Conservation (phyloP, 2,329 filamentous ascomycete genomes). For the Fusarium nanum region DNA sequence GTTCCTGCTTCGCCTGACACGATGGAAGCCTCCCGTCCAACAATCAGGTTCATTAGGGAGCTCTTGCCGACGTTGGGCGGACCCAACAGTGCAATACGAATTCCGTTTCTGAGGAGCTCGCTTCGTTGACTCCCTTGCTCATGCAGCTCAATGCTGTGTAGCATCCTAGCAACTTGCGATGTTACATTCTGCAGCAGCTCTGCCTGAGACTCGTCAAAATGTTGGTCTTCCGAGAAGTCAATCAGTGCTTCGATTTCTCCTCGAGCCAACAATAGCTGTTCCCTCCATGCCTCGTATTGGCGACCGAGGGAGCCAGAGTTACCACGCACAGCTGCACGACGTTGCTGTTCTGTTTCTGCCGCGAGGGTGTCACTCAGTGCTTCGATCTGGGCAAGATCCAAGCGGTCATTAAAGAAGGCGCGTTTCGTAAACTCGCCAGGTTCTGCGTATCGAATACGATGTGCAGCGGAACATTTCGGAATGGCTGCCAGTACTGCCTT, state of each 20-base stretch:
- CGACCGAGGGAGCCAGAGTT: constrained; percentile 75
- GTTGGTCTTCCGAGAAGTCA: constrained; percentile 96
- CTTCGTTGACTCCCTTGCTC: constrained; percentile 82
- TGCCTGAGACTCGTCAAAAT: constrained; percentile 88
- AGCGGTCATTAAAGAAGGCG: constrained; percentile 86
- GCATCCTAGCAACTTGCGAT: constrained; percentile 70
- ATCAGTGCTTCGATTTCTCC: constrained; percentile 96
- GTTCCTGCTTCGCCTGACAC: constrained; percentile 94
- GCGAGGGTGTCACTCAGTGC: constrained; percentile 71
- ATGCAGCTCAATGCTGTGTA: constrained; percentile 73
- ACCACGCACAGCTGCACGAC: constrained; percentile 84
- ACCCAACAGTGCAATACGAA: constrained; percentile 86
- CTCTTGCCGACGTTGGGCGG: constrained; percentile 97
- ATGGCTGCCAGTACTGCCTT: constrained; percentile 87
- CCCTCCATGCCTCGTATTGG: constrained; percentile 86
- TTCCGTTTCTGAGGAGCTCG: constrained; percentile 86
- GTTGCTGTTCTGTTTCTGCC: constrained; percentile 91
- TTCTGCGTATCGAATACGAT: constrained; percentile 83
- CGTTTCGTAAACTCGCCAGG: constrained; percentile 95
- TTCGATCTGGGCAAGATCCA: constrained; percentile 88
- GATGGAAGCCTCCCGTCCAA: constrained; percentile 93
- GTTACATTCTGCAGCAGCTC: constrained; percentile 78
- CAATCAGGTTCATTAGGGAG: constrained; percentile 88
- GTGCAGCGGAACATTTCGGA: constrained; percentile 58
- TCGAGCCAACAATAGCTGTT: constrained; percentile 79